Base-by-base conservation (phyloP, 208 protist species). In the Trypanosoma brucei region DNA sequence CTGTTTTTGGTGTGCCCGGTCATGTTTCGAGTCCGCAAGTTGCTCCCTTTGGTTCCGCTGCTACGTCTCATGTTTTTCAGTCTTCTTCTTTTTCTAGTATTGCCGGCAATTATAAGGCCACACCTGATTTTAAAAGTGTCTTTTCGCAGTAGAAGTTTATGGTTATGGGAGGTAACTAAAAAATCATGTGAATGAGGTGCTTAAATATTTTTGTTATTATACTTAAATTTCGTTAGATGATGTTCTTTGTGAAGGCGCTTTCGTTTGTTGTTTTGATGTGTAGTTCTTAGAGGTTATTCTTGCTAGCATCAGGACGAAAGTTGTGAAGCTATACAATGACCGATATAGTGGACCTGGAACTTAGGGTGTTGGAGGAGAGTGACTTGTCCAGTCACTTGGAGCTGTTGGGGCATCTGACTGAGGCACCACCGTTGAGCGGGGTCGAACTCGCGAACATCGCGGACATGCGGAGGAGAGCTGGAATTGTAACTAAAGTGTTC, bases 401-500 rank as follows among this genome's bases (percentile, higher is more conserved):
- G 5, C 60, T 87, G 3, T 68, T 87, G 0, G 40, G 52, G 3
- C 65, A 78, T 49, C 65, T 87, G 6, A 83, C 76, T 22, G 58
- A 77, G 1, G 70, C 59, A 3, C 45, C 62, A 34, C n/a, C 33
- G 22, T 6, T 87, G 11, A 49, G 50, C 34, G 49, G 55, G 11
- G 57, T 37, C 9, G 35, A 58, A n/a, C 42, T 77, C 4, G 40
- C 34, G 2, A 30, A 22, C 22, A 74, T 87, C 33, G 68, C 73
- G 22, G 45, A 65, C 0, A 42, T 45, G n/a, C 76, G 81, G 38
- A 39, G 35, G 48, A 52, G 62, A 33, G 55, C 61, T 0, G 76
- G 76, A 9, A 81, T 87, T 30, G 56, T 83, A 7, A 94, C 88
- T 2, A 76, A 74, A 33, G 86, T 95, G 5, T 77, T 77, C 11